Percentiles rank a stretch among this genome's conserved stretches.
Evolutionary conservation across 2,329 filamentous ascomycete species (phyloP).

Genomic region (Akanthomyces muscarius): DNA sequence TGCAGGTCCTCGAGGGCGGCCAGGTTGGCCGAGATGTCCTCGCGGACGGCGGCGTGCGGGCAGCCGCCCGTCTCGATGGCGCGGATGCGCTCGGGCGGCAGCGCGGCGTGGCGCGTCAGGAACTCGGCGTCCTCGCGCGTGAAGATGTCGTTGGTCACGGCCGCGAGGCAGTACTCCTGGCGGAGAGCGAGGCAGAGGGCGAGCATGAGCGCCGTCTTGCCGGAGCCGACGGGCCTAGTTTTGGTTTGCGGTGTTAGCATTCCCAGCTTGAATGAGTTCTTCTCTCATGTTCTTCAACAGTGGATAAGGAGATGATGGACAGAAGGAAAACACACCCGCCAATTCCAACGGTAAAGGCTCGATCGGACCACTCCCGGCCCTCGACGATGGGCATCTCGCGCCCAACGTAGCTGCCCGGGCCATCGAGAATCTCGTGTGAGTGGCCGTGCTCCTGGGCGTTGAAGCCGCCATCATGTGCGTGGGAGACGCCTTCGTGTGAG

Average conservation of each 20-base stretch:
- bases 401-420: slow-evolving; percentile 82
- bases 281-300: neutral
- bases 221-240: slow-evolving; percentile 83
- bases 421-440: slow-evolving; percentile 90
- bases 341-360: slow-evolving; percentile 96
- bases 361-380: slow-evolving; percentile 79
- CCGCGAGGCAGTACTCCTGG: slow-evolving; percentile 77
- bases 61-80: slow-evolving; percentile 98
- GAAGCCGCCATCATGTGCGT: slow-evolving; percentile 56
- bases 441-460: slow-evolving; percentile 77
- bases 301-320: neutral
- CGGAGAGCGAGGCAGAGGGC: slow-evolving; percentile 83
- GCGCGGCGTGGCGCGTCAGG: slow-evolving; percentile 78
- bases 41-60: slow-evolving; percentile 92
- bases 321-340: slow-evolving; percentile 65
- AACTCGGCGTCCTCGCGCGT: slow-evolving; percentile 98
- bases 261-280: neutral
- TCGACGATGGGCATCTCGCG: slow-evolving; percentile 93
- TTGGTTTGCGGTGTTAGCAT: neutral
- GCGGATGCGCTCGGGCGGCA: slow-evolving; percentile 77
- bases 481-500: slow-evolving; percentile 51
- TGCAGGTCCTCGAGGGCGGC: slow-evolving; percentile 89
- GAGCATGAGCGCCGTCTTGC: slow-evolving; percentile 96
- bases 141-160: slow-evolving; percentile 99
- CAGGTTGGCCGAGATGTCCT: slow-evolving; percentile 93